Base-by-base conservation (phyloP, 169 alveolate genomes). In the Plasmodium knowlesi region DNA sequence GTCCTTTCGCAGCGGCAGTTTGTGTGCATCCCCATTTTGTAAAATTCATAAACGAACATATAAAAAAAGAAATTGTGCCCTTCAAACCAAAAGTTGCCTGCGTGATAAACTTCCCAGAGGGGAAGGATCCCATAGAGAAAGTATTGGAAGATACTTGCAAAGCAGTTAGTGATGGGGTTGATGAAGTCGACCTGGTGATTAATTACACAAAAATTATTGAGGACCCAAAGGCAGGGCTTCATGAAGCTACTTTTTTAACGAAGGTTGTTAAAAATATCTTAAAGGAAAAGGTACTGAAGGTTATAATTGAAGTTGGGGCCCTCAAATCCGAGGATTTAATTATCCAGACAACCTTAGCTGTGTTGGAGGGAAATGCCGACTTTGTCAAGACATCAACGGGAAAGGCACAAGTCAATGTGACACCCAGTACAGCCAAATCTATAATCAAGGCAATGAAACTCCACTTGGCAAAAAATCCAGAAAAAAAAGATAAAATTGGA, bases 371-470 rank as follows among this genome's bases (percentile, higher is more conserved):
- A 1, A 94, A 96, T 80, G 95, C 96, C 0, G 97, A 95, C 25
- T 80, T 95, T 43, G 84, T 95, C 16, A 95, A 95, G 73, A 95
- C 97, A 22, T 94, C 96, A 3, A 93, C 97, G 9, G 97, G 97
- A 14, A 95, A 95, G 81, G 95, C 82, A 53, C 14, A 57, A 50
- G 82, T 95, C 5, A 85, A 95, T 83, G 97, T 95, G 57, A 95
- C 97, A 2, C 91, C 94, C 14, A 34, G 34, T 25, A 30, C 96
- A 19, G 96, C 37, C 78, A 46, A 76, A 50, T 16, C 70, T 5
- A 89, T 95, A 72, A 70, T 94, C 19, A 46, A 50, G 16, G 96
- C 95, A 28, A 61, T 93, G 39, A 84, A 83, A 54, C 83, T 39
- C 9, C 30, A 54, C 46, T 19, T 85, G 79, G 73, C 61, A 25